Conservation (phyloP, 768 basidiomycete species). For the Lactarius sanguifluus region DNA sequence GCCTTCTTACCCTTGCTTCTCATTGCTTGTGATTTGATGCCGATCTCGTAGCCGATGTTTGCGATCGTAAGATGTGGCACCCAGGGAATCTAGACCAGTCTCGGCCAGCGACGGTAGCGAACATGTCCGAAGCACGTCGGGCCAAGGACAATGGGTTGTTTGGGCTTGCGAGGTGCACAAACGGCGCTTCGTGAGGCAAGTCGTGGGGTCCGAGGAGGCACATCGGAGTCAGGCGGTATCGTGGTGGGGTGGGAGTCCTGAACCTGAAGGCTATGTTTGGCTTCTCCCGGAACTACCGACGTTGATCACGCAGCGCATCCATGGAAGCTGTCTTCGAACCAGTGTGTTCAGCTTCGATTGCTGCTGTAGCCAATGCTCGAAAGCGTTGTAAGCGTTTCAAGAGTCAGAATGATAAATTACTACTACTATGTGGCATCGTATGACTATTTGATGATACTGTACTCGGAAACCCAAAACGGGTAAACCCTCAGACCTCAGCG, state of each 20-base stretch:
- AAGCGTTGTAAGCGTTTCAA: background rate
- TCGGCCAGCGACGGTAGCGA: background rate
- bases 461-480: background rate
- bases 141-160: background rate
- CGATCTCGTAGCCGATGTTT: background rate
- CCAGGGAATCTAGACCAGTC: background rate
- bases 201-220: background rate
- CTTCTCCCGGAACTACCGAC: background rate
- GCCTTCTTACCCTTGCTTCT: background rate
- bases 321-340: background rate
- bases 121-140: background rate
- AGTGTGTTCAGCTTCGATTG: background rate
- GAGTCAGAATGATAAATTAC: background rate
- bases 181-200: background rate
- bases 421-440: background rate
- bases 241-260: background rate
- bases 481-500: background rate
- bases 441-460: background rate
- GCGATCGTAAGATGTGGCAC: background rate
- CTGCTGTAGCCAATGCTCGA: background rate
- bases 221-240: background rate
- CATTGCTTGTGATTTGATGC: background rate
- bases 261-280: conserved; percentile 1
- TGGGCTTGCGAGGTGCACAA: conserved; percentile 5
- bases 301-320: background rate